Evolutionary conservation across 345 rosid species (phyloP), one percentile per base, ranked within the genome.

Genomic region (Populus deltoides): DNA sequence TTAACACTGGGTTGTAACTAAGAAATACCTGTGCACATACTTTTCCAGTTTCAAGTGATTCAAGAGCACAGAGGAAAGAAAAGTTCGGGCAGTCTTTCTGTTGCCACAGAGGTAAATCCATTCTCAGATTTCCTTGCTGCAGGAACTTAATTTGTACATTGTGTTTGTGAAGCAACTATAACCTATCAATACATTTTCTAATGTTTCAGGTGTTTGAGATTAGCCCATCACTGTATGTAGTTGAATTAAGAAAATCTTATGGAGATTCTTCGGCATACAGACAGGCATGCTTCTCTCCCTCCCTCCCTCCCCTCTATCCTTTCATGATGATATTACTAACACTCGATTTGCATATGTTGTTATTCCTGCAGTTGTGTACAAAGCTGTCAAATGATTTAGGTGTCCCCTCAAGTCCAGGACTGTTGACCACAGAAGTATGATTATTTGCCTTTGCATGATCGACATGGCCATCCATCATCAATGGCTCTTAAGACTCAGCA

Each of bases 201-300:
- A 61, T 39, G 24, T 77, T 0, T 49, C 90, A 93, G 99, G 93
- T 93, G 36, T 87, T 92, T 80, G 97, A 93, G 87, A 91, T 95
- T 81, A 92, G 91, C 72, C 88, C 97, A 51, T 87, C 92, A 47
- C 81, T 95, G 68, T 83, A 86, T 72, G 97, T 95, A 62, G 99
- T 95, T 61, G 98, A 95, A 84, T 80, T 95, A 73, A 86, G 91
- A 81, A 95, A 95, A 90, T 87, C 93, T 12, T 82, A 73, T 55
- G 99, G 99, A 39, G 99, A 95, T 86, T 68, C 98, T 73, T 47
- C 80, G 20, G 83, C 77, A 39, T 95, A 95, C 85, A 90, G 96
- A 90, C 92, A 93, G 90, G 99, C 91, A 86, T 17, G 9, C 35
- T n/a, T 25, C 55, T 35, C 66, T 74, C 18, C 61, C 15, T 57